Base-by-base conservation (phyloP, 805 yeast species). In the Ogataea parapolymorpha region DNA sequence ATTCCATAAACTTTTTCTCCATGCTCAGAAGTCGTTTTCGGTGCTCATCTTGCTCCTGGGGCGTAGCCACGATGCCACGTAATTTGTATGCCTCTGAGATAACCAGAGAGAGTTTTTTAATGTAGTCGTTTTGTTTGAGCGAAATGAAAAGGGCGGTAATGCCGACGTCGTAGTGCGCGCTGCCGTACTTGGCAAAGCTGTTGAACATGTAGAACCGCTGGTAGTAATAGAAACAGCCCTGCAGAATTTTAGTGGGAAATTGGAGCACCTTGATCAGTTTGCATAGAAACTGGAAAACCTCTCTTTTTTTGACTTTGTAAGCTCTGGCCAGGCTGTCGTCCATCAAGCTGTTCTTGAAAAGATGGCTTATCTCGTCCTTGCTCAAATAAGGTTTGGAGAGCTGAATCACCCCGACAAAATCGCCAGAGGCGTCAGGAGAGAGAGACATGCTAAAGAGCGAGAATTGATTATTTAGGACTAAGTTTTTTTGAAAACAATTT, bases 71-170 rank as follows among this genome's bases (percentile, higher is more conserved):
- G 68, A 56, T n/a, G 62, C 49, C 51, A 58, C 66, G 43, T n/a
- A 59, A 31, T 11, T 45, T 47, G 54, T 72, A 68, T 25, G 75
- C 75, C 12, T 72, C 77, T 3, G 63, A 59, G 32, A 82, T 72
- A 10, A 88, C 71, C 32, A 84, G 86, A 38, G 77, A 70, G 12
- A 83, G 59, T 51, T 84, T 84, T 58, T 87, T 88, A 30, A 88
- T 81, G 30, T 89, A 85, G 55, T 89, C 96, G 55, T 86, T 95
- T 48, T 80, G 79, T 59, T 89, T 87, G 31, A 82, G 68, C 2
- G 95, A 84, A 12, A 86, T 66, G 42, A 85, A 75, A 6, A 89
- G 58, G 39, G 88, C 74, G 8, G 91, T 74, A 7, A 82, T 62
- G 0, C 86, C 85, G n/a, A 85, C 74, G 32, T 82, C 80, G 48